Evolutionary conservation across 768 basidiomycete species (phyloP).

Genomic region (Hortiboletus flavorubellus): DNA sequence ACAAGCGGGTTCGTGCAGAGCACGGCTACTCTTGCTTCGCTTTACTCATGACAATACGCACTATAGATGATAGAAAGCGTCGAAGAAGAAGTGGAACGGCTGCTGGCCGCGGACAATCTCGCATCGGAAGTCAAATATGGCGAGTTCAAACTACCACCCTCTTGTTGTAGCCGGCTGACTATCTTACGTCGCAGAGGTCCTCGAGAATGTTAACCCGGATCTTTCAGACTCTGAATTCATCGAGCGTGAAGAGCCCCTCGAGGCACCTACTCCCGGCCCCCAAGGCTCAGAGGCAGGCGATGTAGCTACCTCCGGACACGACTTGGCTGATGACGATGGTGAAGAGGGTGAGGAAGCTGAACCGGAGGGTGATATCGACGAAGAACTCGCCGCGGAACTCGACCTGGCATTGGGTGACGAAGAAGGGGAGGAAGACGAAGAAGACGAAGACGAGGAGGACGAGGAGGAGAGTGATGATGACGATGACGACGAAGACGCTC

Average conservation of each 20-base stretch:
- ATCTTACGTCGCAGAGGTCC: conserved; percentile 51
- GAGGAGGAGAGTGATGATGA: conserved; percentile 58
- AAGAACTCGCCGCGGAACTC: conserved; percentile 84
- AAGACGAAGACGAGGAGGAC: conserved; percentile 54
- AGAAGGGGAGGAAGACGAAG: conserved; percentile 66
- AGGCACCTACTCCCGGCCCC: conserved; percentile 71
- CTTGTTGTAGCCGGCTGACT: background rate
- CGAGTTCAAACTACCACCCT: conserved; percentile 26
- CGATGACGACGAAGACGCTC: conserved; percentile 77
- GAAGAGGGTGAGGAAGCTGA: conserved; percentile 58
- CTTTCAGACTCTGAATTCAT: conserved; percentile 87
- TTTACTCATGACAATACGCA: conserved; percentile 6
- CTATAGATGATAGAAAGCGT: conserved; percentile 88
- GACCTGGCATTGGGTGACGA: conserved; percentile 76
- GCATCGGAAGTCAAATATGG: conserved; percentile 79
- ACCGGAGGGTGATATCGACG: conserved; percentile 79
- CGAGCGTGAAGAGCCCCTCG: conserved; percentile 56
- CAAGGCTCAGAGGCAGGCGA: conserved; percentile 65
- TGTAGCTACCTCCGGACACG: conserved; percentile 45
- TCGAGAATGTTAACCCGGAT: conserved; percentile 90
- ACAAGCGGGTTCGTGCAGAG: conserved; percentile 57
- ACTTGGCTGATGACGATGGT: conserved; percentile 54
- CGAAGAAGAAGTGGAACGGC: conserved; percentile 86
- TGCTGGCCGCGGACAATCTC: conserved; percentile 75
- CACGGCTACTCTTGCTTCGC: background rate